Conservation (phyloP, 2,329 filamentous ascomycete genomes). For the Aspergillus ochraceus region DNA sequence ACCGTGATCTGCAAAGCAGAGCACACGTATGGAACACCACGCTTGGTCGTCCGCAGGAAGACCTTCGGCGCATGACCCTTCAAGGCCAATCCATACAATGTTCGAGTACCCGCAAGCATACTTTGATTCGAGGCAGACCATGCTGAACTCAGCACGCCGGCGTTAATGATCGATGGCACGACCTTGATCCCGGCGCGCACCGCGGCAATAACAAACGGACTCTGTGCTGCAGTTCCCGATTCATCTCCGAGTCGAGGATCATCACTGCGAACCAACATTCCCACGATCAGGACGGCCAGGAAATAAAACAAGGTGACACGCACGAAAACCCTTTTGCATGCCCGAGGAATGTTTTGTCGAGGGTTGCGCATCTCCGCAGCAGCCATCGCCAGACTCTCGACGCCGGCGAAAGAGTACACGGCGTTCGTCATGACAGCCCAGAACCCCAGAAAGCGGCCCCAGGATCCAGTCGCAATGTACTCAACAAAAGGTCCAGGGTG, state of each 20-base stretch:
- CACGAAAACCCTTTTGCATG: conserved; percentile 55
- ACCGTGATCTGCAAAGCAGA: conserved; percentile 42
- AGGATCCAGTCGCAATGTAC: conserved; percentile 58
- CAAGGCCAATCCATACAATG: conserved; percentile 50
- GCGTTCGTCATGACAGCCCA: conserved; percentile 50
- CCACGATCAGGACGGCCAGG: conserved; percentile 56
- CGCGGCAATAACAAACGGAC: conserved; percentile 71
- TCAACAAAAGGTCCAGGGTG: conserved; percentile 68
- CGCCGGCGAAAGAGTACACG: conserved; percentile 37
- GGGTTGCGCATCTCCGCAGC: conserved; percentile 58
- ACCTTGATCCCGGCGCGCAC: conserved; percentile 65
- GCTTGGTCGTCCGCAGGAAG: conserved; percentile 37
- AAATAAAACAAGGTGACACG: conserved; percentile 61
- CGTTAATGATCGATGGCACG: conserved; percentile 73
- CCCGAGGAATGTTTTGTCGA: conserved; percentile 54
- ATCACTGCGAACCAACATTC: conserved; percentile 59
- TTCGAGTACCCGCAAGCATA: conserved; percentile 56
- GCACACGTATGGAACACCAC: conserved; percentile 48
- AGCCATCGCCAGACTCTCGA: conserved; percentile 56
- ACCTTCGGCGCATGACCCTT: conserved; percentile 55
- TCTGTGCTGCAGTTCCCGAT: conserved; percentile 32
- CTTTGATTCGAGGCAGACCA: conserved; percentile 70
- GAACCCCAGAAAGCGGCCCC: conserved; percentile 64
- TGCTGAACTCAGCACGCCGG: conserved; percentile 70
- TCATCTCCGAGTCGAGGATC: conserved; percentile 35